Base-by-base conservation (phyloP, 2,329 filamentous ascomycete genomes). In the Pseudogymnoascus destructans region DNA sequence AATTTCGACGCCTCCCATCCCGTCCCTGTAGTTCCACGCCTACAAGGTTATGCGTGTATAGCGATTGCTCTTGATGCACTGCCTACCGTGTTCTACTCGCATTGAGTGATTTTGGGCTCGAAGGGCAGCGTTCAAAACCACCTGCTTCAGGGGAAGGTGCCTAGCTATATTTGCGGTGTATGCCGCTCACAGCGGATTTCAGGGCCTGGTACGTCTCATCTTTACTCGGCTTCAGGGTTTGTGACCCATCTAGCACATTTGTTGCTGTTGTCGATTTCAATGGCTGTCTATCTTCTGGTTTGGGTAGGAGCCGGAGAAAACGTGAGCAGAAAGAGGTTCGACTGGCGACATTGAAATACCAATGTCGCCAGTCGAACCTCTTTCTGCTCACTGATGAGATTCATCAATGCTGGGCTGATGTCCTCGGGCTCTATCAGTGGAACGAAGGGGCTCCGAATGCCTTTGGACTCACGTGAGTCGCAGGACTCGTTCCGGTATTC, bases 291-390 rank as follows among this genome's bases (percentile, higher is more conserved):
- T 55, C 56, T 27, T 13, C 40, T 25, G 11, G 56, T 23, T 57
- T 27, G 11, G 9, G 15, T 57, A 17, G 9, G 32, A 19, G 38
- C 30, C 35, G 42, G 54, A 59, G 56, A 58, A 58, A 19, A 57
- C 27, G 8, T 58, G 58, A 3, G 55, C 3, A 9, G 55, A 58
- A 9, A 5, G 19, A 17, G 56, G 42, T 13, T 58, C 40, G 30
- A 59, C 58, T 15, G 58, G 58, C 3, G 58, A 52, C n/a, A 58
- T 19, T 11, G 58, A 57, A 55, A 38, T 36, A 21, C 11, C 58
- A 21, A 58, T 59, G 21, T n/a, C n/a, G n/a, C n/a, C n/a, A n/a
- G n/a, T n/a, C n/a, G n/a, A n/a, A n/a, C n/a, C n/a, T n/a, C n/a
- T n/a, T n/a, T n/a, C n/a, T n/a, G n/a, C n/a, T n/a, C n/a, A n/a